Percentiles rank a stretch among this genome's conserved stretches.
phyloP scores from a whole-genome alignment of 352 stramenopile genomes.

The Phytopythium vexans region DNA sequence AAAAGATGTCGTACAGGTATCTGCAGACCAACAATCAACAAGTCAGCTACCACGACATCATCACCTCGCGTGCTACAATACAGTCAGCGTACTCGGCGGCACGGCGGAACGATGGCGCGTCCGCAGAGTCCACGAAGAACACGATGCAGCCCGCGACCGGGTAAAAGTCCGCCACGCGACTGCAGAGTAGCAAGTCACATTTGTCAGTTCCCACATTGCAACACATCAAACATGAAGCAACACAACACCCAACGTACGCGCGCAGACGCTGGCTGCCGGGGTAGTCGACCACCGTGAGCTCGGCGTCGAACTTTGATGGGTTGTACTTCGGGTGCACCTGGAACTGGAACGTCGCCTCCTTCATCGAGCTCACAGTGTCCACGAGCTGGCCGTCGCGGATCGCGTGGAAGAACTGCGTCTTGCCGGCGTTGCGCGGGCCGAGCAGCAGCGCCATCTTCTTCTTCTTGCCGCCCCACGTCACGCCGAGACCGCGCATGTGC shows the following conservation, averaged over 20 bases:
- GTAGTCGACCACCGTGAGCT: conserved; percentile 78
- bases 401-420: conserved; percentile 83
- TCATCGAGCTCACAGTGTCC: conserved; percentile 86
- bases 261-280: conserved; percentile 79
- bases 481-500: conserved; percentile 61
- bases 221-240: background rate
- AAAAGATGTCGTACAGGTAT: conserved; percentile 86
- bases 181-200: conserved; percentile 13
- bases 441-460: conserved; percentile 67
- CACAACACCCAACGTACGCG: conserved; percentile 28
- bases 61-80: background rate
- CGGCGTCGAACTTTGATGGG: conserved; percentile 59
- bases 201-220: too few species aligned
- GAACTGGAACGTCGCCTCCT: conserved; percentile 68
- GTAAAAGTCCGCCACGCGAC: conserved; percentile 72
- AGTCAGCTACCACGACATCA: conserved; percentile 3
- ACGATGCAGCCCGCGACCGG: conserved; percentile 62
- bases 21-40: conserved; percentile 12
- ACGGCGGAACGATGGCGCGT: conserved; percentile 64
- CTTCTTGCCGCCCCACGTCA: conserved; percentile 72
- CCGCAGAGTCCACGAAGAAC: conserved; percentile 74
- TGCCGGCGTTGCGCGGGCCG: conserved; percentile 63
- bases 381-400: conserved; percentile 62
- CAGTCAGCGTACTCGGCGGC: conserved; percentile 60
- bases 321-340: conserved; percentile 66